Evolutionary conservation across 2,329 filamentous ascomycete genomes (phyloP), one percentile per base, ranked within the genome.

Genomic region (Cadophora luteo-olivacea): DNA sequence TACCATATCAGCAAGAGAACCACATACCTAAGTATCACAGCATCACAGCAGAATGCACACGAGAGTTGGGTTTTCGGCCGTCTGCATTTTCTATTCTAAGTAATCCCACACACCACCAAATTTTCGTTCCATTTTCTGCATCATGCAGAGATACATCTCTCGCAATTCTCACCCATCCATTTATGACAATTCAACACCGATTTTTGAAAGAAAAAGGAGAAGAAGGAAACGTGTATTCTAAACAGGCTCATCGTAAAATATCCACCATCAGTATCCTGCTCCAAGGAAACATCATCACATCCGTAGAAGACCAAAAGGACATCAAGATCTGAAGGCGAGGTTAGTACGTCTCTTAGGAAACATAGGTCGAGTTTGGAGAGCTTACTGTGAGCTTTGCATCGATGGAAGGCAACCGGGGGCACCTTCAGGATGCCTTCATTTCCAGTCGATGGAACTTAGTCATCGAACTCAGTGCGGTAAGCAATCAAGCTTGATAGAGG

Each of bases 191-290:
- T 24, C 33, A 41, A 6, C 11, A 41, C 36, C 32, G 19, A 12
- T 58, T 60, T 41, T 45, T 45, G n/a, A 60, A 60, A 24, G 57
- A 16, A 60, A 45, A 57, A 24, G 14, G n/a, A 41, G 22, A 60
- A 58, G 16, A 38, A 36, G 12, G 33, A 6, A 12, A 58, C 24
- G 19, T 45, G 41, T 32, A 9, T 24, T 24, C 9, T 11, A 36
- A 58, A 38, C n/a, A 58, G 19, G 19, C 4, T 58, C n/a, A 24
- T 38, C n/a, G 55, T 12, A 38, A 22, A 8, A 19, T 19, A 25
- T 24, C 55, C 33, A 19, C 32, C 36, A 16, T n/a, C 22, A 60
- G 14, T 9, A 25, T 45, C 22, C n/a, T 29, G 11, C 36, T 4
- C 52, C 29, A 25, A 25, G 7, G n/a, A 6, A 25, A 24, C 6